phyloP scores from a whole-genome alignment of 129 eudicot species.

The Chrysanthemum seticuspe region DNA sequence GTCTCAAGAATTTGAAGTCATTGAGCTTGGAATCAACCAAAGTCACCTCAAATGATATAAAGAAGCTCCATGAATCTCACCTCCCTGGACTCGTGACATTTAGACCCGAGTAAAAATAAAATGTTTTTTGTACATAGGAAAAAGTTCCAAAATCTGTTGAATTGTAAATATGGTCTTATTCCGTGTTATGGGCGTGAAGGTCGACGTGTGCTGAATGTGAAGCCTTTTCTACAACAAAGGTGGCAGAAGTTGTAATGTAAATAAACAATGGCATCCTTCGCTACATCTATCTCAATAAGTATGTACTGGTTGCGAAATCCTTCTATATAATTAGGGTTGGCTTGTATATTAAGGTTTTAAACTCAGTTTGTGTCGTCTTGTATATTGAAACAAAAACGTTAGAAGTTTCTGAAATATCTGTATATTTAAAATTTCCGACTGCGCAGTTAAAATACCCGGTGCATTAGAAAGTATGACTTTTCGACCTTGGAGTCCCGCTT shows the following conservation, averaged over 20 bases:
- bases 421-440: too few species aligned
- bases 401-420: too few species aligned
- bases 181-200: constrained; percentile 11
- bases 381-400: too few species aligned
- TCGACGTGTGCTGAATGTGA: background rate
- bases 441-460: too few species aligned
- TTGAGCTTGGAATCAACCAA: constrained; percentile 87
- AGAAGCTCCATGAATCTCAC: constrained; percentile 64
- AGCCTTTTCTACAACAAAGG: background rate
- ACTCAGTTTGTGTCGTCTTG: too few species aligned
- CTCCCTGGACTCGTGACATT: constrained; percentile 74
- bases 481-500: too few species aligned
- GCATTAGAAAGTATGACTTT: too few species aligned
- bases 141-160: background rate
- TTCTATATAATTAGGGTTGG: constrained; percentile 1
- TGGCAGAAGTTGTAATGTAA: constrained; percentile 6
- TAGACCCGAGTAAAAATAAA: constrained; percentile 61
- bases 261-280: constrained; percentile 10
- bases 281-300: background rate
- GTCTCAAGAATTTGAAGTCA: constrained; percentile 71
- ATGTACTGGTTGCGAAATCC: background rate
- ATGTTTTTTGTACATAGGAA: constrained; percentile 1
- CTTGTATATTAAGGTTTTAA: background rate
- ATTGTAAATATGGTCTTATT: constrained; percentile 27
- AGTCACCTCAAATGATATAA: constrained; percentile 83